Conservation (phyloP, 2,329 filamentous ascomycete species). For the Scytalidium sp. region DNA sequence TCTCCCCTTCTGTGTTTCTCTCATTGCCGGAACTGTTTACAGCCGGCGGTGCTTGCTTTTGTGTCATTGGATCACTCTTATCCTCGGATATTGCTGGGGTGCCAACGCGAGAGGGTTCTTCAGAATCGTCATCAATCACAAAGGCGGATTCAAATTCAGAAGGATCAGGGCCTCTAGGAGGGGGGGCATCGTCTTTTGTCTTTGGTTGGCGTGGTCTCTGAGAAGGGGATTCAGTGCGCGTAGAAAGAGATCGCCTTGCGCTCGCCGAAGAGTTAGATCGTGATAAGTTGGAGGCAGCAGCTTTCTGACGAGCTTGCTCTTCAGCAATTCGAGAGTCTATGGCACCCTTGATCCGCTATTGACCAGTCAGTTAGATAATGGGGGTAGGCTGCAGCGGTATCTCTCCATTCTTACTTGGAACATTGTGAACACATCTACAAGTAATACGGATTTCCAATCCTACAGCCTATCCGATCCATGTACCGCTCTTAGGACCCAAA, state of each 20-base stretch:
- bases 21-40: constrained; percentile 25
- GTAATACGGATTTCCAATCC: neutral
- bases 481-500: no score
- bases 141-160: constrained; percentile 86
- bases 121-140: constrained; percentile 76
- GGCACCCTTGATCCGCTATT: constrained; percentile 75
- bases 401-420: constrained; percentile 25
- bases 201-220: constrained; percentile 20
- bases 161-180: constrained; percentile 61
- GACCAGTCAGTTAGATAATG: constrained; percentile 10
- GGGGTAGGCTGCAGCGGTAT: neutral
- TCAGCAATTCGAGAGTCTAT: constrained; percentile 88
- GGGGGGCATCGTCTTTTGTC: constrained; percentile 22
- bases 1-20: constrained; percentile 16
- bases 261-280: constrained; percentile 37
- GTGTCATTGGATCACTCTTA: constrained; percentile 18
- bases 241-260: constrained; percentile 12
- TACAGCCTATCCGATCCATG: neutral
- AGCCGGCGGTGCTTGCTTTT: constrained; percentile 19
- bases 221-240: constrained; percentile 24
- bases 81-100: constrained; percentile 50
- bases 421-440: constrained; percentile 22
- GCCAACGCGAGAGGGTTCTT: constrained; percentile 58
- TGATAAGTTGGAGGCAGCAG: constrained; percentile 38
- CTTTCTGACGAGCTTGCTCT: constrained; percentile 71